Base-by-base conservation (phyloP, 2,329 filamentous ascomycete genomes). In the Sporothrix mexicana region DNA sequence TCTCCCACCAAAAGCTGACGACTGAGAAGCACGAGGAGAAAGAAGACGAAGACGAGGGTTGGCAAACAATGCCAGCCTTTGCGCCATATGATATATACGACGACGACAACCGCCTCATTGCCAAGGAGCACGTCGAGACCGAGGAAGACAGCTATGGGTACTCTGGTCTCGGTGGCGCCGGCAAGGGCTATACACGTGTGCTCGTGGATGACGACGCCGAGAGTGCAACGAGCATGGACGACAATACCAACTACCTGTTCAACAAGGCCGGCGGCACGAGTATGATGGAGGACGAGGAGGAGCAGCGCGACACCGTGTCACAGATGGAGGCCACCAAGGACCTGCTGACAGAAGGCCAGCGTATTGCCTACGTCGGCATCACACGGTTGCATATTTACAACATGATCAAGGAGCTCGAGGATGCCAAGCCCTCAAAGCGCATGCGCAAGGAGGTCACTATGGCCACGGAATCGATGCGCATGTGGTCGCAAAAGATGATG, bases 401-500 rank as follows among this genome's bases (percentile, higher is more conserved):
- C 74, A 93, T 99, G 91, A 85, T 91, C 70, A 88, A 88, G 75
- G 90, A 93, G 45, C 80, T 91, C 71, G 89, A 93, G 72, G 81
- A 82, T 12, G 80, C 95, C 53, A 87, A 90, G 74, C 75, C 76
- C 6, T 82, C 83, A 2, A 93, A 87, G 77, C 88, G 86, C 57
- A 87, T 89, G 1, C 96, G 92, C 81, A 98, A 95, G 80, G 84
- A 90, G 59, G 80, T 94, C 12, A 86, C 88, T 43, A 83, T 91
- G 74, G 89, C 92, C 0, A 84, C 90, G 12, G 96, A 98, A 80
- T 88, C 91, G 49, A 91, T 93, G 84, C 92, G 92, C 81, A 98
- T 98, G 92, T 99, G 95, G 95, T 91, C 93, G 72, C 96, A 99
- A 81, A 97, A 97, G 84, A 97, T 97, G 88, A 99, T 99, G 95